Base-by-base conservation (phyloP, 2,329 filamentous ascomycete genomes). In the Leptographium radiaticola region DNA sequence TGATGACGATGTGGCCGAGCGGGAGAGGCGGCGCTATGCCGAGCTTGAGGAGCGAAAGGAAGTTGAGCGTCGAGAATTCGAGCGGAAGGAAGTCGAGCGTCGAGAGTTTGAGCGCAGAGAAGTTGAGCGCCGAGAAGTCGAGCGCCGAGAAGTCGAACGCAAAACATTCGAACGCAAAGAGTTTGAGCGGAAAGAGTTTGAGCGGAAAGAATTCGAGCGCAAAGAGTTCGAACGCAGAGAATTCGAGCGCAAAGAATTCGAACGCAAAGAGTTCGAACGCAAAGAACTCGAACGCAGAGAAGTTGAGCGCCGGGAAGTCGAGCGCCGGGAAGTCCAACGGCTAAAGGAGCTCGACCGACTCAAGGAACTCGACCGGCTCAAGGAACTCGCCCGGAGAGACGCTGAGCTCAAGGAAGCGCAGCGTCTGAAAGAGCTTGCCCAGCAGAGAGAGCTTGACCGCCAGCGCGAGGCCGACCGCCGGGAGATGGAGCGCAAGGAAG, bases 1-100 rank as follows among this genome's bases (percentile, higher is more conserved):
- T 61, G 76, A 81, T 49, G 70, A 75, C 38, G 68, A 56, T 8
- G 52, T 45, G 2, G 52, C 56, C 4, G 34, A 40, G 13, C 18
- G 36, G 6, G 25, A 25, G 25, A 25, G 25, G 25, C 25, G 25
- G 25, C 25, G 25, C 5, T 25, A 25, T 25, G 25, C 25, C 25
- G 25, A 3, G 25, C 25, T 25, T 5, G 25, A 25, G 25, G 50
- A 54, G 13, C 30, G 53, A 3, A 44, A 42, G 12, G 55, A 53
- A 13, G 34, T 13, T 9, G 34, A 36, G 2, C 34, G 34, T 9
- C 34, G 12, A 36, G 12, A 25, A 5, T 25, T 3, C 25, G 31
- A 36, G 25, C 43, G 43, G 8, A 12, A 46, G 12, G 34, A 36
- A 13, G 34, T 13, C 9, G 34, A 36, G 9, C 34, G 34, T 10